These are phyloP conservation scores for Oldenlandia corymbosa DNA, from an alignment of 257 asterid species.

Conservation along the genomic window DNA sequence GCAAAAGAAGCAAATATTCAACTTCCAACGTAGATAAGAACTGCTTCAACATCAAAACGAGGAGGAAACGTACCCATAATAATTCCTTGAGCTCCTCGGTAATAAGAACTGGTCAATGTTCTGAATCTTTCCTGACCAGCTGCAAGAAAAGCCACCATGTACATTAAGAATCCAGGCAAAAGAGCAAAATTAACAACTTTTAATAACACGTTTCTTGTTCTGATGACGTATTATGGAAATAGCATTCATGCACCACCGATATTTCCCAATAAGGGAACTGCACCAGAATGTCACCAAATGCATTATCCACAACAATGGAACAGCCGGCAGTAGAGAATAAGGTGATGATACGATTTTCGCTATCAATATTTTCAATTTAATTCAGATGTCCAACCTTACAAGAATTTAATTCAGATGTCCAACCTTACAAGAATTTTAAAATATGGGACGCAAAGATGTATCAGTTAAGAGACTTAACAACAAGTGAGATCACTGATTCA, in stretches of 20 bases:
- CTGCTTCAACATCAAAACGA: not conserved
- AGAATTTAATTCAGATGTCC: not conserved
- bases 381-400: not conserved
- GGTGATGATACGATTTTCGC: not conserved
- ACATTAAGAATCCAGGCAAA: not conserved
- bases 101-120: slow-evolving; percentile 67
- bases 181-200: too few species aligned
- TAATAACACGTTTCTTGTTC: too few species aligned
- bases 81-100: slow-evolving; percentile 73
- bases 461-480: not conserved
- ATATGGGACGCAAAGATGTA: not conserved
- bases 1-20: not conserved
- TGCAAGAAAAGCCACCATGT: slow-evolving; percentile 20
- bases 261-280: too few species aligned
- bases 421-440: not conserved
- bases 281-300: too few species aligned
- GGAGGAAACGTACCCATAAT: slow-evolving; percentile 45
- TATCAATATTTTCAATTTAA: not conserved
- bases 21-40: not conserved
- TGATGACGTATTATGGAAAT: too few species aligned
- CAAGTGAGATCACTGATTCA: not conserved
- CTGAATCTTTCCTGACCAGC: slow-evolving; percentile 76
- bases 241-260: too few species aligned
- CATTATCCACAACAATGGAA: not conserved
- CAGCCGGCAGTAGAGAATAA: not conserved